Base-by-base conservation (phyloP, 1,139 yeast genomes). In the Pichia sp. region DNA sequence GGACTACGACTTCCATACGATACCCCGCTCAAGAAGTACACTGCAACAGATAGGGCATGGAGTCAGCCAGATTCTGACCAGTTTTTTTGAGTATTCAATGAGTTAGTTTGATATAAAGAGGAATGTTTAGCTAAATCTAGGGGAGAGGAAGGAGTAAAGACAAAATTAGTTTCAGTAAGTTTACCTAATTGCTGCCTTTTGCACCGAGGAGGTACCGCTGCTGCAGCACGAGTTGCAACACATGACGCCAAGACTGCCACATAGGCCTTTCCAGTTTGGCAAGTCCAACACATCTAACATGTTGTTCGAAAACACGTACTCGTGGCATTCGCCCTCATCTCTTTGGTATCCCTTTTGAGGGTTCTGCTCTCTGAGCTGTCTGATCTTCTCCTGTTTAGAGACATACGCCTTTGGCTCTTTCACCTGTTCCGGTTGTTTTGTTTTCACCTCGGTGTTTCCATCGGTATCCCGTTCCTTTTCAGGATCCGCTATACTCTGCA, bases 31-130 rank as follows among this genome's bases (percentile, higher is more conserved):
- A 57, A 51, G 3, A 66, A 64, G 38, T 84, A 83, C 62, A 51
- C 49, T 0, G 4, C 55, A 0, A 50, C 46, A 0, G 89, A 83
- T 63, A 61, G 67, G 50, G 81, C 87, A 0, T 84, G 87, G 84
- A 73, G 80, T 57, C 67, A 60, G 38, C 60, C 60, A 2, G 50
- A 49, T 24, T 49, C 52, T 0, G 55, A 53, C 12, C 48, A 41
- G 31, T 56, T 48, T 29, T 48, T 52, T 27, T 44, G 29, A 40
- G 36, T 41, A 16, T 9, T 30, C n/a, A 12, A 24, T 27, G 34
- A 36, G 20, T 52, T 12, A n/a, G 10, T 5, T 36, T 44, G 33
- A 43, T 16, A 44, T 46, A 42, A 14, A 50, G 12, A 38, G 14
- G 3, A 38, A n/a, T 38, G 9, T n/a, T 34, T n/a, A 38, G 17